These are phyloP conservation scores for Nicotiana paniculata DNA, from an alignment of 257 asterid species.

Conservation along the genomic window DNA sequence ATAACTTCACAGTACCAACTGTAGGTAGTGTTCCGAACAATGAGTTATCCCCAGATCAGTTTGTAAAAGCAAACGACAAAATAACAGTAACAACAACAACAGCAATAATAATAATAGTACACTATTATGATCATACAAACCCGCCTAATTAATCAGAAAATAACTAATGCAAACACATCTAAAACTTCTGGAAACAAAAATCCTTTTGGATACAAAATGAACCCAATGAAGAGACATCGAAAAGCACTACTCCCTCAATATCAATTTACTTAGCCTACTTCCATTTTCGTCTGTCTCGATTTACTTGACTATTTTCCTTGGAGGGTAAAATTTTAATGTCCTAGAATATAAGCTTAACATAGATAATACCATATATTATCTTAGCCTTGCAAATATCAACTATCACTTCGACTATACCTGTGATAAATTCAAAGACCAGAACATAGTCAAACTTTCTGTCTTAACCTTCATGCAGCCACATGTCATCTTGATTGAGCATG, in stretches of 20 bases:
- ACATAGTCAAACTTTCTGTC: neutral
- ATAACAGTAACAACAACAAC: neutral
- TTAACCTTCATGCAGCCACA: neutral
- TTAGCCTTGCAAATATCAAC: neutral
- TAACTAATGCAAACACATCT: neutral
- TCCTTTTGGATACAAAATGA: neutral
- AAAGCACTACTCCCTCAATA: neutral
- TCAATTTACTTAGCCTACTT: neutral
- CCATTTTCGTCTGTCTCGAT: neutral
- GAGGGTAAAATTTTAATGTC: neutral
- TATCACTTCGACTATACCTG: neutral
- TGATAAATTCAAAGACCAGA: neutral
- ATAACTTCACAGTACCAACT: neutral
- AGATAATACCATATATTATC: neutral
- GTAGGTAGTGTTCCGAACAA: neutral
- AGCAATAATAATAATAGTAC: neutral
- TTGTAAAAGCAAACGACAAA: neutral
- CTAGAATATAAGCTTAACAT: neutral
- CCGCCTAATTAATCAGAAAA: neutral
- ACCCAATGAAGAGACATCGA: neutral
- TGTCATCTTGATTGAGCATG: neutral
- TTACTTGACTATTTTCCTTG: neutral
- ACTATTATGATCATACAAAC: neutral
- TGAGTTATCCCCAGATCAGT: neutral
- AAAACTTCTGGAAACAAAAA: neutral